A percentile compares a stretch with the other conserved stretches of the same genome.
phyloP scores from a whole-genome alignment of 768 basidiomycete genomes.

The Panaeolus cyanescens region DNA sequence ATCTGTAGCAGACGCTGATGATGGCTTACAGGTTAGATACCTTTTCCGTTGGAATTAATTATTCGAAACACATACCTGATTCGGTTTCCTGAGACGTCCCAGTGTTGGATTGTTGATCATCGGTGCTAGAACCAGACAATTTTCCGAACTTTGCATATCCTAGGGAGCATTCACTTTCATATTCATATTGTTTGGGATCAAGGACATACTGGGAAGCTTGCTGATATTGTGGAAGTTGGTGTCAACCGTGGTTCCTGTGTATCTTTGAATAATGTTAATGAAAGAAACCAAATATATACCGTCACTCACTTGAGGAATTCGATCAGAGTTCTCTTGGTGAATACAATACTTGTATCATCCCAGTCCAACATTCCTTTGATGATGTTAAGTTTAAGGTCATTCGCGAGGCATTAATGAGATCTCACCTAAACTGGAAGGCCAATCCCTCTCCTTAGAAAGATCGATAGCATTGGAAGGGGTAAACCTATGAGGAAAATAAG shows the following conservation, averaged over 20 bases:
- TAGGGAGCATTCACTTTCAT: constrained; percentile 24
- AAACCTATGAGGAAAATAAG: constrained; percentile 42
- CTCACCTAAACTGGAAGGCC: constrained; percentile 66
- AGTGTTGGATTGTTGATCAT: constrained; percentile 11
- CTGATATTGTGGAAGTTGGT: constrained; percentile 72
- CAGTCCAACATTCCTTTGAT: constrained; percentile 75
- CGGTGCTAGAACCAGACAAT: constrained; percentile 27
- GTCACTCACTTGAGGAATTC: constrained; percentile 73
- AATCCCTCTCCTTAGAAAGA: constrained; percentile 69
- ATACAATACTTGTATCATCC: constrained; percentile 75
- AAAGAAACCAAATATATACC: not conserved
- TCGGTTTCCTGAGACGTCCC: constrained; percentile 3
- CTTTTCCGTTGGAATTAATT: not conserved
- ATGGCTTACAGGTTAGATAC: too few relatives aligned
- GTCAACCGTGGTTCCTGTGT: constrained; percentile 75
- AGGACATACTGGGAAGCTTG: constrained; percentile 68
- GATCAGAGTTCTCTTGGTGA: constrained; percentile 74
- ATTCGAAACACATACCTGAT: constrained; percentile 1
- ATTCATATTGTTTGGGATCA: not conserved
- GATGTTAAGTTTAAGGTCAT: not conserved
- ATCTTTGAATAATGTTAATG: constrained; percentile 40
- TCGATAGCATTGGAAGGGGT: constrained; percentile 58
- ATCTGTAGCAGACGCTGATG: constrained; percentile 20
- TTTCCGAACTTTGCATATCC: constrained; percentile 77
- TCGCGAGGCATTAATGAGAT: not conserved